Base-by-base conservation (phyloP, 306 rosid genomes). In the Prinsepia uniflora region DNA sequence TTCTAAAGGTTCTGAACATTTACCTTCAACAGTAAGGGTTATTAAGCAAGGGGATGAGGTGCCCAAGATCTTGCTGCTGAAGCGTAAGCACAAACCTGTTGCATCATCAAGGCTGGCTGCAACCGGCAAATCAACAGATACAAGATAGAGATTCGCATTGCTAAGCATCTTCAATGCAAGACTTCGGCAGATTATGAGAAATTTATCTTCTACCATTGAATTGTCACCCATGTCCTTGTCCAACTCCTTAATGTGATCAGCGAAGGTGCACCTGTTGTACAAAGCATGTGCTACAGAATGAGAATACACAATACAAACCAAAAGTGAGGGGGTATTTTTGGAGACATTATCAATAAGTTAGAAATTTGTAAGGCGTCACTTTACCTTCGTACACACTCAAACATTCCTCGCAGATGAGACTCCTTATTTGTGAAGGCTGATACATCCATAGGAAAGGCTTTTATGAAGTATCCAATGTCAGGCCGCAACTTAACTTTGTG, bases 321-420 rank as follows among this genome's bases (percentile, higher is more conserved):
- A 47, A 70, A 15, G 7, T 45, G 22, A 61, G 45, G 34, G 67
- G 53, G 6, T 0, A 12, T 45, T 24, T 12, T 24, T 8, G 56
- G 65, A 41, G 61, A 17, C 19, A 63, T 46, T 22, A 22, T 64
- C 6, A 9, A 43, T 7, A 56, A 64, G 15, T 36, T 45, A 43
- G 55, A 65, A 42, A 55, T 48, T 55, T 65, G 30, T 56, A 30
- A 30, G 17, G 0, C 71, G 50, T 52, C 45, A 14, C 87, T 67
- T 42, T 80, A 95, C 97, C 97, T 95, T 82, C 99, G 87, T 65
- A 67, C 72, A 63, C 88, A 91, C 82, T 95, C 99, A 78, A 89
- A 94, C 96, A 94, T 91, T 82, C 97, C 96, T n/a, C 79, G 94
- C 55, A 95, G 97, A 56, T 54, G 85, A 76, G 95, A 89, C 79